Evolutionary conservation across 169 alveolate genomes (phyloP), one percentile per base, ranked within the genome.

Genomic region (Cyclospora cayetanensis): DNA sequence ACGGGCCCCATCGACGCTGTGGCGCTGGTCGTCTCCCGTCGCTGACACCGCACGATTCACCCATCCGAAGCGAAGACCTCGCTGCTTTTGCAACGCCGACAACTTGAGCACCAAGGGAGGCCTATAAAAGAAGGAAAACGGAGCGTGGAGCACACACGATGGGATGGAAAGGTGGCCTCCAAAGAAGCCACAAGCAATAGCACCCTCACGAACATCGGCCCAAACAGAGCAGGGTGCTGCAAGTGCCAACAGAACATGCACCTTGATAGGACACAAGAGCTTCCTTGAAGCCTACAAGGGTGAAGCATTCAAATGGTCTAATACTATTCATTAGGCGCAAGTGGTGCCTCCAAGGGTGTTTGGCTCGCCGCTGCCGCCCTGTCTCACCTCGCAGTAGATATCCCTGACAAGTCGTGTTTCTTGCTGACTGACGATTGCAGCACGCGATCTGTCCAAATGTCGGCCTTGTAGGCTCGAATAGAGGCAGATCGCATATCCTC

Each of bases 351-450:
- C n/a, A n/a, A n/a, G n/a, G n/a, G n/a, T n/a, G n/a, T n/a, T n/a
- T n/a, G n/a, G n/a, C n/a, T n/a, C n/a, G n/a, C n/a, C n/a, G n/a
- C n/a, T n/a, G n/a, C n/a, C n/a, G n/a, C 12, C 20, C 41, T 53
- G 27, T 29, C 11, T 76, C n/a, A 87, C 93, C 93, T 72, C 60
- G 93, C 92, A 77, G 94, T 91, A 42, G 94, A 91, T 35, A 94
- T 94, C 77, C 93, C 94, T 4, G 96, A 92, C 41, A 94, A 93
- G 86, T 94, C 96, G 77, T 92, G 93, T 34, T 90, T 92, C 12
- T 91, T 89, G 86, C 95, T 93, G 63, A 94, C 94, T 31, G 93
- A 82, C 34, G 95, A 92, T n/a, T 94, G 93, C 27, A 94, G 84
- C n/a, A 92, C 90, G 74, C 92, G 90, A 82, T 94, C 93, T 65